Evolutionary conservation across 805 yeast species (phyloP), one percentile per base, ranked within the genome.

Genomic region (Komagataella ulmi): DNA sequence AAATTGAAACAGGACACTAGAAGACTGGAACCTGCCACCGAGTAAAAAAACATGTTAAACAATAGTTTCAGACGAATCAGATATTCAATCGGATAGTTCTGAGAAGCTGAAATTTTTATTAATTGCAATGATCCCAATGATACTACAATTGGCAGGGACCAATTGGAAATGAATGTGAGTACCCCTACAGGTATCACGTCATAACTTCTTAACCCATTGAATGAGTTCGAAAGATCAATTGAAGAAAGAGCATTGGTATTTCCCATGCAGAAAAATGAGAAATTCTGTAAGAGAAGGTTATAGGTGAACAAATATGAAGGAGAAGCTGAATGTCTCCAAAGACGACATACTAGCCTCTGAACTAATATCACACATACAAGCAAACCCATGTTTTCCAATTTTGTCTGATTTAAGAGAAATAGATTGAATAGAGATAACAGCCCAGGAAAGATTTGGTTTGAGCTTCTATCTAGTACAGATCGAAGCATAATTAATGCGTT

Each of bases 181-280:
- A 84, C 24, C 0, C 96, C 96, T 3, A 91, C 96, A 2, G 77
- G 62, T 6, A 77, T 58, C 19, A 90, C 75, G 56, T 83, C 78
- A 61, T 88, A 93, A 47, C 78, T 75, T 0, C 79, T 66, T 6
- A 90, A 72, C 0, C 99, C 99, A 62, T 91, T 91, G 65, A 93
- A 93, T 0, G 97, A 90, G 62, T 91, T 90, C 0, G 96, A 80
- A 21, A 93, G 72, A 59, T 91, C 97, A 19, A 93, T 81, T 0
- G 97, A 84, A 0, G 97, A 91, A 57, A 93, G 74, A 45, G 96
- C 88, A 61, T 93, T 93, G 0, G 98, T 89, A 50, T 87, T 88
- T 0, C 98, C 98, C 63, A 85, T 74, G 18, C 87, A 86, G 68
- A 87, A 93, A 62, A 91, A 93, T 0, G 89, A 69, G 46, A 88